Evolutionary conservation across 2,329 filamentous ascomycete species (phyloP).

Genomic region (Pseudogymnoascus sp.): DNA sequence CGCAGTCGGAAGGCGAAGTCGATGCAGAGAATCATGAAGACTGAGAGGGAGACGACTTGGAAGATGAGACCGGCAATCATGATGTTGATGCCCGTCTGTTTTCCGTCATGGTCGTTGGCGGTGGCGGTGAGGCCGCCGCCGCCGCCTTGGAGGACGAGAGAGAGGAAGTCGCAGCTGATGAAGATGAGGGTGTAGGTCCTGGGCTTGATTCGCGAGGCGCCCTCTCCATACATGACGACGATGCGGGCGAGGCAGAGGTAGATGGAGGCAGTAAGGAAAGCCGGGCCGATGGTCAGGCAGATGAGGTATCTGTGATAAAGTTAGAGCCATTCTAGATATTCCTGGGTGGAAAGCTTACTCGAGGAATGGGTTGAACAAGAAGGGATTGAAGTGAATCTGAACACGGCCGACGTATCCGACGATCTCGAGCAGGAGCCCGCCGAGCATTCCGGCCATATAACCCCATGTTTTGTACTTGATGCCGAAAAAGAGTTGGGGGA

Average conservation of each 20-base stretch:
- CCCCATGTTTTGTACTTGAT: slow-evolving; percentile 47
- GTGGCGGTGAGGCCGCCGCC: slow-evolving; percentile 43
- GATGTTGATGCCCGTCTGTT: slow-evolving; percentile 41
- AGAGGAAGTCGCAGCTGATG: slow-evolving; percentile 49
- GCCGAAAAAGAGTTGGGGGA: slow-evolving; percentile 41
- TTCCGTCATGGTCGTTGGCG: slow-evolving; percentile 7
- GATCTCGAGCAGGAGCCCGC: slow-evolving; percentile 43
- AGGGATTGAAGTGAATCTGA: slow-evolving; percentile 45
- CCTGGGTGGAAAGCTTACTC: slow-evolving; percentile 34
- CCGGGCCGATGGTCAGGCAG: slow-evolving; percentile 32
- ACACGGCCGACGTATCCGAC: slow-evolving; percentile 47
- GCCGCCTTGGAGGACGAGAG: slow-evolving; percentile 49
- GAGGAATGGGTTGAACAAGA: slow-evolving; percentile 46
- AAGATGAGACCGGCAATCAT: slow-evolving; percentile 50
- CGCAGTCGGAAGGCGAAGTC: slow-evolving; percentile 20
- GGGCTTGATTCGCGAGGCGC: slow-evolving; percentile 42
- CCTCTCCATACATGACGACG: slow-evolving; percentile 39
- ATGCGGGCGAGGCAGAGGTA: slow-evolving; percentile 58
- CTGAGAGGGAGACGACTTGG: slow-evolving; percentile 43
- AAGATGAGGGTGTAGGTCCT: slow-evolving; percentile 43
- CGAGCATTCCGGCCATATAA: slow-evolving; percentile 41
- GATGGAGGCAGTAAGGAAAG: slow-evolving; percentile 52
- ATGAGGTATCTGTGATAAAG: slow-evolving; percentile 29
- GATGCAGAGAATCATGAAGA: slow-evolving; percentile 23
- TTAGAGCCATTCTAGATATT: not conserved